Evolutionary conservation across 345 rosid genomes (phyloP).

Genomic region (Populus pruinosa): DNA sequence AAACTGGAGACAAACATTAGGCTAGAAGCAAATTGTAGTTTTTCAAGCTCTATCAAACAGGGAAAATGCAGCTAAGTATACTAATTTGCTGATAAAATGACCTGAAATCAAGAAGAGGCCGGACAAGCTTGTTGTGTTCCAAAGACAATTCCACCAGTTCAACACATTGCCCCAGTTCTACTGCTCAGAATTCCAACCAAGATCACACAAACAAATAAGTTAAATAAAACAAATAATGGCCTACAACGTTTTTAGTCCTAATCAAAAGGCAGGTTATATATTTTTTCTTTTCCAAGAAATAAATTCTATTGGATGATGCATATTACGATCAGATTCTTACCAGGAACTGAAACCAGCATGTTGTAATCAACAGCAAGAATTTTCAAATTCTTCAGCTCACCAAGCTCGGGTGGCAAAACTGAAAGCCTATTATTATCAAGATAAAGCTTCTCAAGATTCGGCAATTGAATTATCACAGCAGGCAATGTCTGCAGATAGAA

Average conservation of each 20-base stretch:
- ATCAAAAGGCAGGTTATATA: too few species aligned
- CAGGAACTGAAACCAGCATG: constrained; percentile 82
- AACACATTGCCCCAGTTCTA: constrained; percentile 85
- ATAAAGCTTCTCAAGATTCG: constrained; percentile 79
- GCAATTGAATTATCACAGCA: constrained; percentile 70
- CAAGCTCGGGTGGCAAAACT: constrained; percentile 85
- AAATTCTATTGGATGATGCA: background rate
- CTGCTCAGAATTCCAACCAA: constrained; percentile 47
- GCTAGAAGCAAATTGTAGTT: constrained; percentile 18
- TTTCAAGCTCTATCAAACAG: constrained; percentile 15
- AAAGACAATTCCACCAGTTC: constrained; percentile 78
- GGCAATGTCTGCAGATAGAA: constrained; percentile 63
- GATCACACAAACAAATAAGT: constrained; percentile 17
- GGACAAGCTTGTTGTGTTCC: constrained; percentile 91
- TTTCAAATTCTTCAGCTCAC: constrained; percentile 64
- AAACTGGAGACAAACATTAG: constrained; percentile 43
- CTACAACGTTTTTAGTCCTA: background rate
- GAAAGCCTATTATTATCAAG: constrained; percentile 79
- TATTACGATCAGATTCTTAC: constrained; percentile 39
- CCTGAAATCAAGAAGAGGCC: constrained; percentile 99
- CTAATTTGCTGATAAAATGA: constrained; percentile 29
- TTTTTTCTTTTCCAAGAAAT: too few species aligned
- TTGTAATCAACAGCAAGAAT: constrained; percentile 80
- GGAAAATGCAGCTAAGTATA: constrained; percentile 13
- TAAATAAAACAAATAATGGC: background rate